phyloP scores from a whole-genome alignment of 2,329 filamentous ascomycete species.

The Venturia aucupariae region DNA sequence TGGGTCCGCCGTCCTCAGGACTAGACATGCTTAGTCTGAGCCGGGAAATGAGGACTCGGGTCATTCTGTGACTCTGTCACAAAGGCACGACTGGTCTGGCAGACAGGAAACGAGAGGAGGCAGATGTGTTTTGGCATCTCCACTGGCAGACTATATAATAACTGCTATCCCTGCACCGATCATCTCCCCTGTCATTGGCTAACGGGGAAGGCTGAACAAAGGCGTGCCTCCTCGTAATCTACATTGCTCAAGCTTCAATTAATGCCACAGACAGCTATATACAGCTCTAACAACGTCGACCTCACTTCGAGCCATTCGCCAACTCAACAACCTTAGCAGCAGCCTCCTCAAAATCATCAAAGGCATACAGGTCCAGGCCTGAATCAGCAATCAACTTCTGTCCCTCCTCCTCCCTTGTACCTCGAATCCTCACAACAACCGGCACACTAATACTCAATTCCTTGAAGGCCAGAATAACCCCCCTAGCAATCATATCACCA shows the following conservation, averaged over 20 bases:
- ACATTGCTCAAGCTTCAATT: too few relatives aligned
- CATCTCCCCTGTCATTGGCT: background rate
- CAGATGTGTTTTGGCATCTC: background rate
- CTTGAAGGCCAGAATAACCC: conserved; percentile 62
- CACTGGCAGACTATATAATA: background rate
- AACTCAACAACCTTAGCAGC: conserved; percentile 46
- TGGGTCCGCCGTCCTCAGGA: background rate
- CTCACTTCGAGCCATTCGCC: background rate
- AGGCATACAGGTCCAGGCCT: conserved; percentile 58
- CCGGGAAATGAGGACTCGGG: too few relatives aligned
- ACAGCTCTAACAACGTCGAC: too few relatives aligned
- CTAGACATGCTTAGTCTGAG: background rate
- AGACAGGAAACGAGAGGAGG: background rate
- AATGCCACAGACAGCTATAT: background rate
- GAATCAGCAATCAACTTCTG: conserved; percentile 61
- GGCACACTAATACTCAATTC: conserved; percentile 54
- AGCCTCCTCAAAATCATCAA: conserved; percentile 67
- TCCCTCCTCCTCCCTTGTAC: conserved; percentile 64
- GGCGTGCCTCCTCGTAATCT: background rate
- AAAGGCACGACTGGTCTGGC: too few relatives aligned
- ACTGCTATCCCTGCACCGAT: background rate
- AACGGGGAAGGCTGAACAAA: background rate
- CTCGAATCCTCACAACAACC: conserved; percentile 67
- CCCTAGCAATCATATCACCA: conserved; percentile 73
- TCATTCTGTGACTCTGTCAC: too few relatives aligned